phyloP scores from a whole-genome alignment of 441 rosid species.

The Bocquillonia castaneifolia region DNA sequence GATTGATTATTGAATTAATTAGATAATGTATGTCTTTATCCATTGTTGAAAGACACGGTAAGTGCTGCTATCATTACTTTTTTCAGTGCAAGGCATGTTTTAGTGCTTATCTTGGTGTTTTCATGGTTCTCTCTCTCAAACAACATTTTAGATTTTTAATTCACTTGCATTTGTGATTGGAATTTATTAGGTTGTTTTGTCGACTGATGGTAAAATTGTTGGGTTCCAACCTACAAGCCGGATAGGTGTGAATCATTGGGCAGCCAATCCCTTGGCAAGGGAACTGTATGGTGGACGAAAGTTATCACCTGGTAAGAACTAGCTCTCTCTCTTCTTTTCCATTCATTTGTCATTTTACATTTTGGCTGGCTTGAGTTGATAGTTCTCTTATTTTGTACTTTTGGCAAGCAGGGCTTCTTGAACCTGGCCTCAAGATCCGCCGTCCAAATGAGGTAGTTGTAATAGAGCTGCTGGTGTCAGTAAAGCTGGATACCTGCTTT shows the following conservation, averaged over 20 bases:
- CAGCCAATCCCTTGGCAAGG: slow-evolving; percentile 65
- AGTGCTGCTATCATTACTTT: neutral
- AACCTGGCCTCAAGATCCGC: slow-evolving; percentile 46
- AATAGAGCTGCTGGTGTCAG: slow-evolving; percentile 63
- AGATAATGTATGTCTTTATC: too few relatives aligned
- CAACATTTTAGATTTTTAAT: neutral
- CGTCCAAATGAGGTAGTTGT: slow-evolving; percentile 43
- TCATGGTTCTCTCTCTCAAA: neutral
- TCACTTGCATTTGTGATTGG: slow-evolving; percentile 21
- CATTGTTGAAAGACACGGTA: neutral
- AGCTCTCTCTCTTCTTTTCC: neutral
- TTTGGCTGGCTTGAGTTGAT: slow-evolving; percentile 7
- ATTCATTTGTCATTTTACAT: neutral
- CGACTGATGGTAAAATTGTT: slow-evolving; percentile 55
- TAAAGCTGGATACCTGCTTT: slow-evolving; percentile 43
- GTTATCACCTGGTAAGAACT: slow-evolving; percentile 55
- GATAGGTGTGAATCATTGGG: slow-evolving; percentile 69
- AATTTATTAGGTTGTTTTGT: slow-evolving; percentile 50
- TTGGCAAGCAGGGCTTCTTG: slow-evolving; percentile 48
- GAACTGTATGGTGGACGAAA: slow-evolving; percentile 58
- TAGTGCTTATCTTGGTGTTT: neutral
- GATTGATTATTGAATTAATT: too few relatives aligned
- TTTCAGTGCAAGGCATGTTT: neutral
- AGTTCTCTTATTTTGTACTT: neutral
- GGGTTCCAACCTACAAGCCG: slow-evolving; percentile 75